phyloP scores from a whole-genome alignment of 176 grass and related monocot genomes.

The Pharus latifolius region DNA sequence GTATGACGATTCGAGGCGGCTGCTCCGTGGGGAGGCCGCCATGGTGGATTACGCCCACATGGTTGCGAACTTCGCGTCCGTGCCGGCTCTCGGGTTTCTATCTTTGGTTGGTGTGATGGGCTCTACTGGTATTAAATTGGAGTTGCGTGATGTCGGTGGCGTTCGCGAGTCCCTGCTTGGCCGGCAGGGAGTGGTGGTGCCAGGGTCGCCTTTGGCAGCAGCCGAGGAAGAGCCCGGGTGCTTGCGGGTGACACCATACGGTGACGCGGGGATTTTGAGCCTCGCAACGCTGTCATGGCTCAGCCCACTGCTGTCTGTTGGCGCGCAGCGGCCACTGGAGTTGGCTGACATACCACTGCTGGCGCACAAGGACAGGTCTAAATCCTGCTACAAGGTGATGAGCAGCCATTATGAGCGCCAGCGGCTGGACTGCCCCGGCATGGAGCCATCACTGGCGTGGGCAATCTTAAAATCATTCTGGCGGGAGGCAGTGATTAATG shows the following conservation, averaged over 20 bases:
- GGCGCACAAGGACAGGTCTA: slow-evolving; percentile 66
- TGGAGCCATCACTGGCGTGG: slow-evolving; percentile 47
- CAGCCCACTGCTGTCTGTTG: slow-evolving; percentile 46
- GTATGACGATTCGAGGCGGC: slow-evolving; percentile 25
- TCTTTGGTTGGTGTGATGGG: slow-evolving; percentile 57
- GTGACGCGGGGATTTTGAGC: slow-evolving; percentile 64
- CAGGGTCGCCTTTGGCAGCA: neutral
- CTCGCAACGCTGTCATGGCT: slow-evolving; percentile 69
- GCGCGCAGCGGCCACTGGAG: slow-evolving; percentile 71
- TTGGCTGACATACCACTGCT: slow-evolving; percentile 73
- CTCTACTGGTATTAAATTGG: slow-evolving; percentile 49
- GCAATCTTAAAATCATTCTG: slow-evolving; percentile 72
- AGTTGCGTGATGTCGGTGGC: slow-evolving; percentile 18
- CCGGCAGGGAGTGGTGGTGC: slow-evolving; percentile 19
- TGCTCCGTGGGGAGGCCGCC: slow-evolving; percentile 9
- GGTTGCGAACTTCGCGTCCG: slow-evolving; percentile 51
- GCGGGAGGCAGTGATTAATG: slow-evolving; percentile 62
- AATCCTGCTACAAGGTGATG: slow-evolving; percentile 70
- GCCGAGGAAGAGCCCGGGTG: slow-evolving; percentile 52
- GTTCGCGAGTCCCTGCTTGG: slow-evolving; percentile 51
- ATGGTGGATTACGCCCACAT: slow-evolving; percentile 34
- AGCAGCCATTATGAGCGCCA: slow-evolving; percentile 60
- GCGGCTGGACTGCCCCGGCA: slow-evolving; percentile 30
- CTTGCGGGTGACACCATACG: slow-evolving; percentile 60
- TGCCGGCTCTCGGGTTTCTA: slow-evolving; percentile 66